Conservation (phyloP, 1,284 basidiomycete genomes). For the Athelia psychrophila region DNA sequence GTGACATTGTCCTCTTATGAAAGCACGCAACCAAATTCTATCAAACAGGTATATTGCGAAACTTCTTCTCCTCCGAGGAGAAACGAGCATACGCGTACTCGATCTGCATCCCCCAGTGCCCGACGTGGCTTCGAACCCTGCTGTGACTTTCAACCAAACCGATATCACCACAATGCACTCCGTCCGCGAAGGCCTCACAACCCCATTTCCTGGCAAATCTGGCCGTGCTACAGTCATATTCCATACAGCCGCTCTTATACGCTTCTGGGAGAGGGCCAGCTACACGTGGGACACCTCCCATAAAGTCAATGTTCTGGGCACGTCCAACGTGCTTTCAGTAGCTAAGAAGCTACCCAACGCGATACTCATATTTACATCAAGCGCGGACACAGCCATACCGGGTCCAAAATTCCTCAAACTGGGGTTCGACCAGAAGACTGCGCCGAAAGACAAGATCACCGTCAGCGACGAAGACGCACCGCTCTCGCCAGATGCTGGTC, state of each 20-base stretch:
- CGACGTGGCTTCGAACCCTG: constrained; percentile 19
- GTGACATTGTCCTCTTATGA: constrained; percentile 7
- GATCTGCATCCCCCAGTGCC: constrained; percentile 26
- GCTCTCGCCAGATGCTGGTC: constrained; percentile 10
- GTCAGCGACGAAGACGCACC: constrained; percentile 23
- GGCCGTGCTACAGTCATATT: constrained; percentile 26
- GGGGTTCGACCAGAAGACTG: constrained; percentile 15
- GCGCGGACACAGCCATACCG: constrained; percentile 21
- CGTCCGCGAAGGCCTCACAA: constrained; percentile 19
- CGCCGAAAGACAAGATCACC: constrained; percentile 5
- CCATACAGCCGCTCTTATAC: constrained; percentile 30
- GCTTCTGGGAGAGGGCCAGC: constrained; percentile 31
- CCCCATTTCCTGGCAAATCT: constrained; percentile 20
- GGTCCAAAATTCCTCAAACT: constrained; percentile 24
- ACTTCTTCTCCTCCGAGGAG: constrained; percentile 29
- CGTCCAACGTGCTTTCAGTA: constrained; percentile 24
- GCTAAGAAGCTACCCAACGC: constrained; percentile 22
- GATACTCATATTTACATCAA: constrained; percentile 30
- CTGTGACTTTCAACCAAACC: constrained; percentile 25
- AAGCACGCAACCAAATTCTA: background rate
- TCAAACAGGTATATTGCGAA: constrained; percentile 29
- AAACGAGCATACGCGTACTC: constrained; percentile 29
- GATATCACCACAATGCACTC: constrained; percentile 29
- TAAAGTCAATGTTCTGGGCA: constrained; percentile 28
- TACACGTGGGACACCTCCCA: constrained; percentile 28